Evolutionary conservation across 306 rosid genomes (phyloP), one percentile per base, ranked within the genome.

Genomic region (Mimosa bimucronata): DNA sequence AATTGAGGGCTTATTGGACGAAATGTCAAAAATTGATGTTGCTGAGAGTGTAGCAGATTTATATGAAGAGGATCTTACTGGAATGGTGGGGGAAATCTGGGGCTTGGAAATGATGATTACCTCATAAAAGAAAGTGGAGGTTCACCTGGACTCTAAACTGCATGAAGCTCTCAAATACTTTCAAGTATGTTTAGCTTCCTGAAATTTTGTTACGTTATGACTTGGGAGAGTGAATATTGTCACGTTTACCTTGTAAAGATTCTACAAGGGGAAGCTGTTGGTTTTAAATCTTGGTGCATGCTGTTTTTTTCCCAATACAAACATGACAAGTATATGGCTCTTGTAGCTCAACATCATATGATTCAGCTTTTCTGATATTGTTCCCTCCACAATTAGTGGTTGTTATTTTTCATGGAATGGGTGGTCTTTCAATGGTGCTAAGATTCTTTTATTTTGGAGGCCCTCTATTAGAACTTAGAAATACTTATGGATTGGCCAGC

Each of bases 71-170:
- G 88, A 88, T 83, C 78, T 88, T 80, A 29, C 48, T 73, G 79
- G 74, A 79, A 76, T 65, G 69, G 50, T 94, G 48, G 87, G 78
- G n/a, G 91, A 89, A 85, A 80, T 94, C 29, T 94, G 98, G 98
- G 94, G 87, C 23, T 65, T 81, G 76, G 91, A 88, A 71, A 19
- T 85, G 66, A 79, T 79, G 50, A 66, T 83, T 34, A 79, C 71
- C 73, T 66, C 87, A 75, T 31, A 73, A 48, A 82, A 82, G 76
- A 92, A 89, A 60, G 78, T 77, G n/a, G 92, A 86, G 60, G 82
- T n/a, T n/a, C n/a, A n/a, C n/a, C n/a, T n/a, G n/a, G n/a, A n/a
- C n/a, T n/a, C n/a, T n/a, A n/a, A n/a, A n/a, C n/a, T n/a, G n/a
- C n/a, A n/a, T n/a, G n/a, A n/a, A n/a, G n/a, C n/a, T n/a, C n/a